Evolutionary conservation across 1,284 basidiomycete genomes (phyloP).

Genomic region (Heliocybe sulcata): DNA sequence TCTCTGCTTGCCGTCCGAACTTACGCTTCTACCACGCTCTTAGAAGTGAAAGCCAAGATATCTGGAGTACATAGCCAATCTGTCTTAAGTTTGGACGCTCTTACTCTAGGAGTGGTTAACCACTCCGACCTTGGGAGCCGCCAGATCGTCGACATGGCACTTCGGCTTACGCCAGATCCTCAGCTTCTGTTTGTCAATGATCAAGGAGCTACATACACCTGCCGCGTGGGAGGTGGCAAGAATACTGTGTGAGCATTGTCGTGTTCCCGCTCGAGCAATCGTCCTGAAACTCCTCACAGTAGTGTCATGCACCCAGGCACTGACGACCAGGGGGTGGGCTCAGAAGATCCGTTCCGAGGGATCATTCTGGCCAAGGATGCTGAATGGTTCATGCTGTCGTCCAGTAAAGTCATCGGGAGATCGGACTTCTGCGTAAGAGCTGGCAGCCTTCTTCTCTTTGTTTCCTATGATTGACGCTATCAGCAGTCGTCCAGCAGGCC

Average conservation of each 20-base stretch:
- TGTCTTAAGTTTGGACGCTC: not conserved
- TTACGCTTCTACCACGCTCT: slow-evolving; percentile 19
- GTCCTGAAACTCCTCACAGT: not conserved
- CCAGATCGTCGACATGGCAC: slow-evolving; percentile 11
- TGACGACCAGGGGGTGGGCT: not conserved
- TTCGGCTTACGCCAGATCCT: slow-evolving; percentile 5
- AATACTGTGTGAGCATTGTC: slow-evolving; percentile 9
- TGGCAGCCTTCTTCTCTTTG: not conserved
- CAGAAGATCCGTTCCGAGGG: slow-evolving; percentile 26
- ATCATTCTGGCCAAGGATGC: slow-evolving; percentile 14
- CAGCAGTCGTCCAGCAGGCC: not conserved
- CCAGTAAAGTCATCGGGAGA: slow-evolving; percentile 23
- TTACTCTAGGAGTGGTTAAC: not conserved
- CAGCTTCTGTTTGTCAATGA: slow-evolving; percentile 13
- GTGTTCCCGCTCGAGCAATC: not conserved
- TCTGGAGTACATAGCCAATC: too few species aligned
- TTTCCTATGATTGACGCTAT: not conserved
- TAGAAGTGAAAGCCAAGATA: slow-evolving; percentile 16
- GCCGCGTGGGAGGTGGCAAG: slow-evolving; percentile 2
- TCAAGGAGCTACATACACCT: slow-evolving; percentile 11
- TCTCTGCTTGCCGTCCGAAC: slow-evolving; percentile 15
- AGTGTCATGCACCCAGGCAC: not conserved
- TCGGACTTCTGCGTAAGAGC: slow-evolving; percentile 47
- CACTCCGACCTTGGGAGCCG: slow-evolving; percentile 10
- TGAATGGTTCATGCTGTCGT: slow-evolving; percentile 24